A percentile compares a stretch with the other conserved stretches of the same genome.
These are phyloP conservation scores for Hypholoma sublateritium DNA, from an alignment of 768 basidiomycete species.

Conservation along the genomic window DNA sequence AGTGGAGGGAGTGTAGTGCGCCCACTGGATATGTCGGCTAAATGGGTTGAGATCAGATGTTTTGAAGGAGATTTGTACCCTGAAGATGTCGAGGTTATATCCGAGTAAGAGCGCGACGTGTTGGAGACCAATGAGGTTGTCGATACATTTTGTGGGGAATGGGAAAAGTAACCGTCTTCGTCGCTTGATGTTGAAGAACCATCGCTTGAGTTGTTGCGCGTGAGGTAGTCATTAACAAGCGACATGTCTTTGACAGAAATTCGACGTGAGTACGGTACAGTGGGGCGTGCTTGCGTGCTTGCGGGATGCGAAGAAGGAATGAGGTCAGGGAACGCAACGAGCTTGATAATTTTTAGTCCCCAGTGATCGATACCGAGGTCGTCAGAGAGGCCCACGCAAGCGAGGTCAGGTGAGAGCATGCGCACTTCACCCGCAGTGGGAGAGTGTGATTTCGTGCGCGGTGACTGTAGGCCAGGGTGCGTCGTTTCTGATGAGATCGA, in stretches of 20 bases:
- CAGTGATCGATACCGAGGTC: slow-evolving; percentile 65
- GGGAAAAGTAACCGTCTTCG: slow-evolving; percentile 62
- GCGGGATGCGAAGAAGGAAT: slow-evolving; percentile 37
- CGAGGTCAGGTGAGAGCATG: slow-evolving; percentile 67
- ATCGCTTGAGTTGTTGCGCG: not conserved
- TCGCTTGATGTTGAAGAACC: slow-evolving; percentile 34
- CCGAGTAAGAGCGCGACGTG: slow-evolving; percentile 43
- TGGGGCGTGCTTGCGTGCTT: slow-evolving; percentile 4
- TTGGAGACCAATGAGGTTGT: slow-evolving; percentile 32
- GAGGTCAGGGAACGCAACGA: slow-evolving; percentile 75
- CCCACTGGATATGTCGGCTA: not conserved
- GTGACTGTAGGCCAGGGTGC: slow-evolving; percentile 12
- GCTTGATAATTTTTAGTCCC: slow-evolving; percentile 76
- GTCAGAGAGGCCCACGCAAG: slow-evolving; percentile 74
- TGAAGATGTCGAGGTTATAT: slow-evolving; percentile 30
- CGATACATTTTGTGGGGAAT: slow-evolving; percentile 47
- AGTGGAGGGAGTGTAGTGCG: slow-evolving; percentile 5
- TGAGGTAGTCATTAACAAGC: not conserved
- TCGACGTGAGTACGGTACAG: not conserved
- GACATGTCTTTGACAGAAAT: not conserved
- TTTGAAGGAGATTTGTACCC: slow-evolving; percentile 36
- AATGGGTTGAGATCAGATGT: slow-evolving; percentile 19
- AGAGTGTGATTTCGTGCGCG: slow-evolving; percentile 45
- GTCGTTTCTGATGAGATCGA: not conserved
- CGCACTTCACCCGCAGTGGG: slow-evolving; percentile 59